A percentile compares a stretch with the other conserved stretches of the same genome.
Evolutionary conservation across 208 protist genomes (phyloP).

Genomic region (Porcisia hertigi): DNA sequence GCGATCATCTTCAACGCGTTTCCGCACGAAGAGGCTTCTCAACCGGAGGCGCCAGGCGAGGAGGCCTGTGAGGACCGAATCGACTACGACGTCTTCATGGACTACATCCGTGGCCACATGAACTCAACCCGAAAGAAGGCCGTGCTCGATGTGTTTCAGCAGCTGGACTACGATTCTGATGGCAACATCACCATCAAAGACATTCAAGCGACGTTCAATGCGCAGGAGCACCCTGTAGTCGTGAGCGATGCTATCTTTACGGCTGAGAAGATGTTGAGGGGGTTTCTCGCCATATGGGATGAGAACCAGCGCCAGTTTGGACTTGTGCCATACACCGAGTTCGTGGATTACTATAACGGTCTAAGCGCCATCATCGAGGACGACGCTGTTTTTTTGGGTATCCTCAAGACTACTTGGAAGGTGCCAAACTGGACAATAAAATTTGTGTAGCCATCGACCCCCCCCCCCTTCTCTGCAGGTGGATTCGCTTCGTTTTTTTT

Average conservation of each 20-base stretch:
- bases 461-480: neutral
- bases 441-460: conserved; percentile 17
- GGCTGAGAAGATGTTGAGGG: conserved; percentile 78
- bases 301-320: conserved; percentile 78
- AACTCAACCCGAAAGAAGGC: conserved; percentile 75
- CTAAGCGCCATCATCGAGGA: conserved; percentile 87
- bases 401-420: conserved; percentile 88
- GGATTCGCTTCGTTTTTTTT: neutral
- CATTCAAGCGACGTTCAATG: conserved; percentile 81
- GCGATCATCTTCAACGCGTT: conserved; percentile 65
- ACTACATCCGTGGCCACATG: conserved; percentile 87
- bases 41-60: conserved; percentile 11
- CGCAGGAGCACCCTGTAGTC: conserved; percentile 82
- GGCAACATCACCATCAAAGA: conserved; percentile 80
- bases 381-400: conserved; percentile 81
- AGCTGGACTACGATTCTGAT: conserved; percentile 84
- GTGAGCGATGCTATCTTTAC: conserved; percentile 71
- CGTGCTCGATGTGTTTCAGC: conserved; percentile 74
- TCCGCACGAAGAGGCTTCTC: conserved; percentile 52
- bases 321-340: conserved; percentile 84
- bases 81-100: conserved; percentile 90
- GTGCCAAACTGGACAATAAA: conserved; percentile 48
- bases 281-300: conserved; percentile 88
- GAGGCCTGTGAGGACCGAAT: conserved; percentile 31
- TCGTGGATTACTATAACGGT: conserved; percentile 93